phyloP scores from a whole-genome alignment of 805 yeast genomes.

The Lipomyces orientalis region DNA sequence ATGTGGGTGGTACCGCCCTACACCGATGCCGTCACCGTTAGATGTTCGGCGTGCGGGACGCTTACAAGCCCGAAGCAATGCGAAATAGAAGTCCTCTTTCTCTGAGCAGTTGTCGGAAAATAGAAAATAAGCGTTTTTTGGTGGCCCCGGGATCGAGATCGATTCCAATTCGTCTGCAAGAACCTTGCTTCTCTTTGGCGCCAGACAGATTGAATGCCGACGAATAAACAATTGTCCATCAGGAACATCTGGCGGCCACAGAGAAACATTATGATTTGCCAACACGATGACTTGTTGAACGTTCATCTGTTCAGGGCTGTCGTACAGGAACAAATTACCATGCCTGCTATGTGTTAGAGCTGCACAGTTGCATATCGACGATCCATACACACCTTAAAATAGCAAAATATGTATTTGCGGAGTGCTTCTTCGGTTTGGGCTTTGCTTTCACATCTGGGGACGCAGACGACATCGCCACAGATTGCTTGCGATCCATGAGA shows the following conservation, averaged over 20 bases:
- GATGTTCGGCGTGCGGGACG: slow-evolving; percentile 18
- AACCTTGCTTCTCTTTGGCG: slow-evolving; percentile 48
- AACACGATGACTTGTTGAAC: slow-evolving; percentile 81
- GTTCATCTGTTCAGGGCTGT: slow-evolving; percentile 66
- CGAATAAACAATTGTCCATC: slow-evolving; percentile 85
- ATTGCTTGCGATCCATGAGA: slow-evolving; percentile 44
- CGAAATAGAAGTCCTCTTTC: slow-evolving; percentile 94
- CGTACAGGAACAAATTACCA: slow-evolving; percentile 85
- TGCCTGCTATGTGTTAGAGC: slow-evolving; percentile 59
- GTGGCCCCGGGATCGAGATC: slow-evolving; percentile 37
- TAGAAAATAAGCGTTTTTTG: slow-evolving; percentile 58
- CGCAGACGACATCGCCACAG: slow-evolving; percentile 8
- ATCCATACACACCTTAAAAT: slow-evolving; percentile 44
- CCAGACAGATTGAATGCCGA: slow-evolving; percentile 74
- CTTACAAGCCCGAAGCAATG: slow-evolving; percentile 77
- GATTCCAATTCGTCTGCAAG: slow-evolving; percentile 4
- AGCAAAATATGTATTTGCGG: slow-evolving; percentile 43
- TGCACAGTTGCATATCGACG: slow-evolving; percentile 38
- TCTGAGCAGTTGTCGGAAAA: slow-evolving; percentile 79
- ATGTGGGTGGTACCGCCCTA: slow-evolving; percentile 14
- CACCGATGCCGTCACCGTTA: slow-evolving; percentile 17
- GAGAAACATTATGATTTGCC: slow-evolving; percentile 67
- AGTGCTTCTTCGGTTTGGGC: slow-evolving; percentile 45
- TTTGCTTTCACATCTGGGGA: slow-evolving; percentile 46
- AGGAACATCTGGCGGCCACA: slow-evolving; percentile 81